Percentiles rank a stretch among this genome's conserved stretches.
Evolutionary conservation across 805 yeast species (phyloP).

Genomic region (Cyberlindnera samutprakarnensis): DNA sequence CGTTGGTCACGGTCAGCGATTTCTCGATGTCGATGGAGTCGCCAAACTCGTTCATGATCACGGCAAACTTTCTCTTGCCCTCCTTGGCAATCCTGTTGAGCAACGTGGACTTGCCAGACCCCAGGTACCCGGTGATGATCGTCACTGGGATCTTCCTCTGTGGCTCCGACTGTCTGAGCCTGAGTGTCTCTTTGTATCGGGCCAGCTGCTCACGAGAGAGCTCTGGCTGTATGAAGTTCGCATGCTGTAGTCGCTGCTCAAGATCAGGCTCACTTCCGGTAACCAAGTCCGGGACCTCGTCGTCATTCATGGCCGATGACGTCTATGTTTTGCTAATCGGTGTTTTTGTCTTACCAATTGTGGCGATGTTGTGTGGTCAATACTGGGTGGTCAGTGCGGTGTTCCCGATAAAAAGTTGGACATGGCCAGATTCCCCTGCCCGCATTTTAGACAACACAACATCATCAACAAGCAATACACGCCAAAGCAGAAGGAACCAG

Average conservation of each 20-base stretch:
- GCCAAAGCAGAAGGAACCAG: no score
- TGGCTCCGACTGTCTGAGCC: constrained; percentile 6
- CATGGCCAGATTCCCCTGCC: no score
- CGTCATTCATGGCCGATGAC: constrained; percentile 1
- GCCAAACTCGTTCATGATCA: constrained; percentile 88
- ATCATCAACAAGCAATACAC: no score
- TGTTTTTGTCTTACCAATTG: no score
- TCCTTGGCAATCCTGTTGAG: constrained; percentile 65
- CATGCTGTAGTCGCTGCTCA: constrained; percentile 9
- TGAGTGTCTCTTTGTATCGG: constrained; percentile 12
- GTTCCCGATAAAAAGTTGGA: no score
- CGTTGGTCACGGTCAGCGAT: constrained; percentile 60
- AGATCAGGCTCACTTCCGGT: constrained; percentile 20
- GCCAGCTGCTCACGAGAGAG: constrained; percentile 12
- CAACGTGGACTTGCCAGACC: constrained; percentile 89
- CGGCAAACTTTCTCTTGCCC: constrained; percentile 74
- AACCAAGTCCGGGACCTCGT: constrained; percentile 20
- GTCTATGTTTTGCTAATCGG: no score
- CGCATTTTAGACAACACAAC: no score
- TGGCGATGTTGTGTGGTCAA: no score
- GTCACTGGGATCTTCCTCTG: constrained; percentile 72
- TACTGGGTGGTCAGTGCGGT: no score
- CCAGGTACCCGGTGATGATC: constrained; percentile 89
- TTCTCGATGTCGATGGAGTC: constrained; percentile 87
- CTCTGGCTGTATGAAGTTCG: constrained; percentile 10